phyloP scores from a whole-genome alignment of 1,139 yeast species.

The Candida mesenterica region DNA sequence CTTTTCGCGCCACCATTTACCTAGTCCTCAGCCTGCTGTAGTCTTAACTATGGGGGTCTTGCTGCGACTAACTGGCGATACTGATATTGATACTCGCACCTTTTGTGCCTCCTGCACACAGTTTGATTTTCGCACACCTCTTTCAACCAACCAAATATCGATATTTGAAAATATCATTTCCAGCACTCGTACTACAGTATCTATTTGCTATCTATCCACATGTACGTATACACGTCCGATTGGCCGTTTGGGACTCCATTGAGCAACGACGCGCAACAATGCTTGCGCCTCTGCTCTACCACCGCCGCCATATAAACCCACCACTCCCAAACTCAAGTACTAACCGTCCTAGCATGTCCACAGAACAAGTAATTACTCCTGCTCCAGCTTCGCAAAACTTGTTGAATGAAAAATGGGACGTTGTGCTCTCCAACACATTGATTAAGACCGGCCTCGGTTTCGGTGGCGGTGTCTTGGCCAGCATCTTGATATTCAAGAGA shows the following conservation, averaged over 20 bases:
- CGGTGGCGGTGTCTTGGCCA: slow-evolving; percentile 93
- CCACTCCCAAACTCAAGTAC: slow-evolving; percentile 1
- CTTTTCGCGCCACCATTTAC: no score
- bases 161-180: slow-evolving; percentile 2
- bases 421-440: slow-evolving; percentile 87
- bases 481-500: slow-evolving; percentile 88
- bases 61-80: no score
- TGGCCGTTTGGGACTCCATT: neutral
- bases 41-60: no score
- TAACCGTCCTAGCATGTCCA: slow-evolving; percentile 13
- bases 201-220: neutral
- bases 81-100: no score
- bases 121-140: slow-evolving; percentile 1
- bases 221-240: neutral
- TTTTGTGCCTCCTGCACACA: slow-evolving; percentile 1
- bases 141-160: slow-evolving; percentile 4
- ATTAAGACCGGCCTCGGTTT: slow-evolving; percentile 97
- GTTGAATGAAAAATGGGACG: slow-evolving; percentile 93
- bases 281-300: no score
- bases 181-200: neutral
- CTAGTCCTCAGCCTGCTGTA: no score
- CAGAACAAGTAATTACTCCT: slow-evolving; percentile 27
- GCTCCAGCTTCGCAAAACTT: slow-evolving; percentile 68
- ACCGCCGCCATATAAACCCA: no score
- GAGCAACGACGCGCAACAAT: neutral